Base-by-base conservation (phyloP, 2,329 filamentous ascomycete species). In the Sporothrix humicola region DNA sequence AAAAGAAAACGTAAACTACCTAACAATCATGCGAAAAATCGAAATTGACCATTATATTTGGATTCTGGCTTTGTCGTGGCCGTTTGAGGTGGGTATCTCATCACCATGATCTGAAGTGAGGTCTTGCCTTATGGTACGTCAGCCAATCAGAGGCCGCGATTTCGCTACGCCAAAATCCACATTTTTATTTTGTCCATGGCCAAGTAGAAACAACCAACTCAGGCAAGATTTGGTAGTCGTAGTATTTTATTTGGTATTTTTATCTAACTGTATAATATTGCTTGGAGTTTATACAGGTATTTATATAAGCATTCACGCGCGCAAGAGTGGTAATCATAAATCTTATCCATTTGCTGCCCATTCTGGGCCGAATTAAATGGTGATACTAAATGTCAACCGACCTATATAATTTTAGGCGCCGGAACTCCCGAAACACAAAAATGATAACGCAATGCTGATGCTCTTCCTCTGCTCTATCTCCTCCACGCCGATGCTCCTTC, bases 111-210 rank as follows among this genome's bases (percentile, higher is more conserved):
- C 12, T 42, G 20, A 46, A 54, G n/a, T 58, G 72, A 73, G 68
- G 72, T 68, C 56, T 46, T 56, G 31, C 44, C 59, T 1, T 46
- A 42, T 50, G 20, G 31, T 26, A 15, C 2, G 1, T 17, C 7
- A 31, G n/a, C 72, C 72, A 73, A 73, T 73, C 72, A 73, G 66
- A 73, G 48, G 59, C 37, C 44, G 23, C 31, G 9, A 50, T 59
- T 8, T 10, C 10, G 12, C n/a, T 48, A n/a, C 54, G 26, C 20
- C 52, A 59, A 59, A 31, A 48, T 59, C 50, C 68, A 26, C 31
- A 9, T 52, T 8, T 37, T 17, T n/a, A 59, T 13, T 37, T 37
- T 5, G 31, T 5, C 31, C 31, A 37, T 37, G 7, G 7, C 31
- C 31, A 37, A 37, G 31, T 37, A 37, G 31, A 37, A 37, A 37